Evolutionary conservation across 2,329 filamentous ascomycete species (phyloP).

Genomic region (Cercospora sojina): DNA sequence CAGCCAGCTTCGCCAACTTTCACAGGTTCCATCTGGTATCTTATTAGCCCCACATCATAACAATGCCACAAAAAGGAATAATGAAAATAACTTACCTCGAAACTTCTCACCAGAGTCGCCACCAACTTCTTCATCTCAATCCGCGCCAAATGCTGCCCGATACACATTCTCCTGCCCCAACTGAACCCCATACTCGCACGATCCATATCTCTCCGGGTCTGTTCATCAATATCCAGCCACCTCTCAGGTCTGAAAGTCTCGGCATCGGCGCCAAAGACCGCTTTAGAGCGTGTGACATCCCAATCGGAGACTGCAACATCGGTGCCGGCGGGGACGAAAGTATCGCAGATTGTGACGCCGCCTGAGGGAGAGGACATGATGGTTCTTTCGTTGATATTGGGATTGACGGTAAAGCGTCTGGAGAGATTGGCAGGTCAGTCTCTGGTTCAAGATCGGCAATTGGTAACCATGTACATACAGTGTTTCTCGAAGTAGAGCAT

Average conservation of each 20-base stretch:
- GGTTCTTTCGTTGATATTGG: conserved; percentile 16
- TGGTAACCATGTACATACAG: conserved; percentile 8
- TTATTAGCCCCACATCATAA: no score
- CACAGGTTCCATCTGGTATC: conserved; percentile 5
- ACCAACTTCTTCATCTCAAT: conserved; percentile 36
- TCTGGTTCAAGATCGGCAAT: no score
- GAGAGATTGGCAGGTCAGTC: not conserved
- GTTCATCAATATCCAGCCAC: conserved; percentile 45
- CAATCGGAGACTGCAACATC: conserved; percentile 45
- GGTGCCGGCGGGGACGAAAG: conserved; percentile 40
- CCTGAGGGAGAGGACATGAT: not conserved
- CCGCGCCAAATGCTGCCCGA: conserved; percentile 47
- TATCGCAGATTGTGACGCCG: conserved; percentile 23
- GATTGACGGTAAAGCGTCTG: conserved; percentile 9
- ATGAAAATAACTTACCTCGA: not conserved
- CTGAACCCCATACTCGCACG: conserved; percentile 48
- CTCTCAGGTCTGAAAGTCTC: conserved; percentile 49
- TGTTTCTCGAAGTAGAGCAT: conserved; percentile 15
- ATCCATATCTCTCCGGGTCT: conserved; percentile 41
- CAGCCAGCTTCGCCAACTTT: conserved; percentile 4
- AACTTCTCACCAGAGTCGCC: conserved; percentile 19
- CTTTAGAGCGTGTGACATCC: conserved; percentile 41
- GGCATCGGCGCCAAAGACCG: conserved; percentile 41
- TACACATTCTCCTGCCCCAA: conserved; percentile 47
- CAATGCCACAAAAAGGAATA: no score